Percentiles rank a stretch among this genome's conserved stretches.
These are phyloP conservation scores for Crithidia expoeki DNA, from an alignment of 208 protist species.

Conservation along the genomic window DNA sequence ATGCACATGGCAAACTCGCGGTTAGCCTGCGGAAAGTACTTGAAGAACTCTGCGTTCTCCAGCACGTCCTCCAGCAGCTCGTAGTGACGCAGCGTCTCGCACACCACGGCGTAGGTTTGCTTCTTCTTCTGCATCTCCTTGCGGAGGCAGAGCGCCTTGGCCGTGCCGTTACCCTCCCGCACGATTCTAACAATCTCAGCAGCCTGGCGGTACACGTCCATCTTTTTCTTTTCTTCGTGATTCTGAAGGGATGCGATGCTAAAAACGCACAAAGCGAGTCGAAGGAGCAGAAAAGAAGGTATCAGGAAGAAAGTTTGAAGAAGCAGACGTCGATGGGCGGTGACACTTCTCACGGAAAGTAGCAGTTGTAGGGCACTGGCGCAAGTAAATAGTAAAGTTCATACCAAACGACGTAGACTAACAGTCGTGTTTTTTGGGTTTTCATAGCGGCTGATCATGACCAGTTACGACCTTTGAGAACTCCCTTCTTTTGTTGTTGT, in stretches of 20 bases:
- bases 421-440: too few relatives aligned
- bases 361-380: too few relatives aligned
- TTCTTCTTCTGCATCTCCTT: slow-evolving; percentile 94
- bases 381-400: too few relatives aligned
- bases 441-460: too few relatives aligned
- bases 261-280: neutral
- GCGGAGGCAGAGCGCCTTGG: slow-evolving; percentile 90
- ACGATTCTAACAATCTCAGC: slow-evolving; percentile 77
- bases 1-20: slow-evolving; percentile 80
- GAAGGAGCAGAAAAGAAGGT: slow-evolving; percentile 9
- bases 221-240: neutral
- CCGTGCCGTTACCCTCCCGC: slow-evolving; percentile 75
- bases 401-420: too few relatives aligned
- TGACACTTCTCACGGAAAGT: too few relatives aligned
- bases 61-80: slow-evolving; percentile 89
- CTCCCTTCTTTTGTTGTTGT: too few relatives aligned
- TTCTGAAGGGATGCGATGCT: neutral
- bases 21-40: slow-evolving; percentile 81
- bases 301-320: neutral
- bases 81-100: slow-evolving; percentile 88
- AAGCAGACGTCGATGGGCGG: neutral
- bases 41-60: slow-evolving; percentile 78
- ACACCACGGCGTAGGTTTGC: slow-evolving; percentile 92
- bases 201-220: slow-evolving; percentile 93
- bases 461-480: too few relatives aligned